A percentile compares a stretch with the other conserved stretches of the same genome.
Conservation (phyloP, 1,284 basidiomycete genomes). For the Tylopilus orsonianus region DNA sequence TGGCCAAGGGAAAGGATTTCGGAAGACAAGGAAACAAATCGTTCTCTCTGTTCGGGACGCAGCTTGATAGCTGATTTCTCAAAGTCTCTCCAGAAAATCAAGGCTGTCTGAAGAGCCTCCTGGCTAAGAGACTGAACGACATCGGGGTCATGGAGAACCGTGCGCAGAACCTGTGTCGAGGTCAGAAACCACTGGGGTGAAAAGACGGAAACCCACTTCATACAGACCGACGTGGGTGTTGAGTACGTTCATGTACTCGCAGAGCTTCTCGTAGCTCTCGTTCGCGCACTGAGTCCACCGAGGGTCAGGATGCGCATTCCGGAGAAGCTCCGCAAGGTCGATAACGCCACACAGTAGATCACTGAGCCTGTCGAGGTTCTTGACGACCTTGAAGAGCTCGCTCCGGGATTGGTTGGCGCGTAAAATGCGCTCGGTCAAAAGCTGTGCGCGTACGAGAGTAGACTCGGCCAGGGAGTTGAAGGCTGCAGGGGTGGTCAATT, state of each 20-base stretch:
- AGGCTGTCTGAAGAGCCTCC: constrained; percentile 80
- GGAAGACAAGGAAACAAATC: constrained; percentile 90
- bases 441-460: constrained; percentile 70
- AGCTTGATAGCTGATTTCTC: constrained; percentile 96
- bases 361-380: constrained; percentile 93
- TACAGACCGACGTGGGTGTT: constrained; percentile 96
- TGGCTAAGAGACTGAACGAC: constrained; percentile 61
- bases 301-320: constrained; percentile 89
- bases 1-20: constrained; percentile 89
- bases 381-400: constrained; percentile 83
- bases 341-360: constrained; percentile 96
- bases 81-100: constrained; percentile 96
- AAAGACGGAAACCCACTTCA: constrained; percentile 54
- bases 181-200: constrained; percentile 7
- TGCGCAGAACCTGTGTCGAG: constrained; percentile 54
- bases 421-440: constrained; percentile 74
- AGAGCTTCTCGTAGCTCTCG: constrained; percentile 86
- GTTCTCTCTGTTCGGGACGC: constrained; percentile 71
- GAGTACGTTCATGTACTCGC: constrained; percentile 96
- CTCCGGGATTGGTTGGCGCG: constrained; percentile 60
- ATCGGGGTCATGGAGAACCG: constrained; percentile 60
- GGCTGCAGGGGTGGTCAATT: constrained; percentile 58
- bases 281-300: constrained; percentile 86
- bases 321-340: constrained; percentile 91
- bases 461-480: constrained; percentile 67